Evolutionary conservation across 345 rosid species (phyloP).

Genomic region (Carallia brachiata): DNA sequence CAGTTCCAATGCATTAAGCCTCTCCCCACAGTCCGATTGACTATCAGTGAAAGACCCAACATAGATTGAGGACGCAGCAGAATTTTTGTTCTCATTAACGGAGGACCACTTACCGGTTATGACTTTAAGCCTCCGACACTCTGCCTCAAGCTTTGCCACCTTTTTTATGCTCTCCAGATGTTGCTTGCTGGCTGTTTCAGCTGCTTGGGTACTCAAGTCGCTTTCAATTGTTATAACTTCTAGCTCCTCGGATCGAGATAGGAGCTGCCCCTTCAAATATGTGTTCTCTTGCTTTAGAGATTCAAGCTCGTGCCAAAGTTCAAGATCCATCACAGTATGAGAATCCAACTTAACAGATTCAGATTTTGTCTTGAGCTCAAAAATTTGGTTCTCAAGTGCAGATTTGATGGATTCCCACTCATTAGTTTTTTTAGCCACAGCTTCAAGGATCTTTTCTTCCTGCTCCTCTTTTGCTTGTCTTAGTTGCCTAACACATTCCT

Average conservation of each 20-base stretch:
- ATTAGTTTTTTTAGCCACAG: constrained; percentile 40
- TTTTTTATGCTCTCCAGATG: constrained; percentile 81
- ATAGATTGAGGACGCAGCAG: constrained; percentile 45
- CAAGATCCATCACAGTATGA: constrained; percentile 26
- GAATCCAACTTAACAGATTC: constrained; percentile 33
- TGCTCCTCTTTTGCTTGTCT: constrained; percentile 84
- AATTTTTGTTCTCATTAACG: constrained; percentile 44
- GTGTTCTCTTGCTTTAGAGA: constrained; percentile 58
- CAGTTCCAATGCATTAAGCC: constrained; percentile 40
- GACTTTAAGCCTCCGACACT: constrained; percentile 67
- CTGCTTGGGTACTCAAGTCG: constrained; percentile 78
- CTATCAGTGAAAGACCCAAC: constrained; percentile 58
- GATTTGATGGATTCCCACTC: constrained; percentile 58
- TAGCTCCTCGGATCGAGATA: constrained; percentile 61
- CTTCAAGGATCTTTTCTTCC: constrained; percentile 56
- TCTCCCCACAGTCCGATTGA: constrained; percentile 68
- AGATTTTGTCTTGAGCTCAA: constrained; percentile 40
- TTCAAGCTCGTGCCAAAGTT: constrained; percentile 44
- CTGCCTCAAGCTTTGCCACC: constrained; percentile 90
- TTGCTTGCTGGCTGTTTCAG: constrained; percentile 91
- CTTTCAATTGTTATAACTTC: constrained; percentile 76
- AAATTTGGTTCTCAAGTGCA: constrained; percentile 51
- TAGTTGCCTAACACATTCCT: constrained; percentile 93
- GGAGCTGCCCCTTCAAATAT: constrained; percentile 56
- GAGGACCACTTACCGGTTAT: constrained; percentile 39